Evolutionary conservation across 2,329 filamentous ascomycete species (phyloP).

Genomic region (Aphanocladium album): DNA sequence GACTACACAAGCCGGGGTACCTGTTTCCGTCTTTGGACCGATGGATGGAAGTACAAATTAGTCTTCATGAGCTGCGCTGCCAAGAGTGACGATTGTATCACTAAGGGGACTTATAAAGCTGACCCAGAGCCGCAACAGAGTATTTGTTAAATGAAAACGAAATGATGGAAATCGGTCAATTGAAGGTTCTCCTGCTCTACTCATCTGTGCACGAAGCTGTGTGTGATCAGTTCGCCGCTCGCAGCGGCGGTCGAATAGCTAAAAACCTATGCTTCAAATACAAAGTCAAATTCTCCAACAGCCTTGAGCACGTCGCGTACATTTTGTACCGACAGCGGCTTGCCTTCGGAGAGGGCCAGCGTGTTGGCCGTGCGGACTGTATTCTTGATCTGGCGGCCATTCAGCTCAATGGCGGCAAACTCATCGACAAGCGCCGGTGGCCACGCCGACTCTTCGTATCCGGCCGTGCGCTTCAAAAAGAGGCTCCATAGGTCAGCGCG

Average conservation of each 20-base stretch:
- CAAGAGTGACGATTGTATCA: background rate
- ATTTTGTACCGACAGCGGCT: background rate
- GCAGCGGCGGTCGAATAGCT: background rate
- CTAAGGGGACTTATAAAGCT: too few species aligned
- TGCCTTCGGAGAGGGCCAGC: constrained; percentile 11
- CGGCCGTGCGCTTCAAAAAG: constrained; percentile 18
- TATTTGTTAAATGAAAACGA: too few species aligned
- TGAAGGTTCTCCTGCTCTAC: too few species aligned
- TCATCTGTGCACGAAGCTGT: too few species aligned
- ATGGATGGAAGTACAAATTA: background rate
- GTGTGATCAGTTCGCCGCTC: too few species aligned
- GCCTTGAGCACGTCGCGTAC: background rate
- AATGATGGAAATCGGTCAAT: too few species aligned
- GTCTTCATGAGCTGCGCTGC: background rate
- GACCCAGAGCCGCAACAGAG: too few species aligned
- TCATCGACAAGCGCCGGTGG: constrained; percentile 20
- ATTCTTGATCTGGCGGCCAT: constrained; percentile 40
- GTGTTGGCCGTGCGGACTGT: constrained; percentile 25
- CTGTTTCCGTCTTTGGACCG: background rate
- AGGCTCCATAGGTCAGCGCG: constrained; percentile 27
- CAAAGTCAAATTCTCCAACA: background rate
- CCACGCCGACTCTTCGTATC: constrained; percentile 18
- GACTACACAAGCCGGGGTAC: background rate
- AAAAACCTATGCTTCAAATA: background rate
- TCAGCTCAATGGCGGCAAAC: constrained; percentile 31